Conservation (phyloP, 768 basidiomycete species). For the Suillus americanus region DNA sequence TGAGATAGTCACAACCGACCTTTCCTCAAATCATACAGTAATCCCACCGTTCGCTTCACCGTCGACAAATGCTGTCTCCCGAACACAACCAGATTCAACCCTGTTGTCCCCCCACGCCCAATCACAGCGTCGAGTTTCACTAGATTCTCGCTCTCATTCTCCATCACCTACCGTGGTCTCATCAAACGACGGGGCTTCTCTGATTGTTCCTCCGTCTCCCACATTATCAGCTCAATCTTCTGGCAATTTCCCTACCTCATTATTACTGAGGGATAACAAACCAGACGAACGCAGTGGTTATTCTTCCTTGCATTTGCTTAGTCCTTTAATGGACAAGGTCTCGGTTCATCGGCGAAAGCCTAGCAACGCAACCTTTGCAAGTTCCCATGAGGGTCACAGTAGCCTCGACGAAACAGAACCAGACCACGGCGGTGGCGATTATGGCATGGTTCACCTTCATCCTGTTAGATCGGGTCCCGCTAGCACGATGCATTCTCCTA, state of each 20-base stretch:
- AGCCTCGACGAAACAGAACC: constrained; percentile 48
- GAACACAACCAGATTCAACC: constrained; percentile 7
- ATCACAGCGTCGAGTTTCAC: constrained; percentile 20
- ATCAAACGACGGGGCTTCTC: constrained; percentile 43
- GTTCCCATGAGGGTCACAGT: constrained; percentile 37
- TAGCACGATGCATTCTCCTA: constrained; percentile 36
- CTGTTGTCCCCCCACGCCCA: constrained; percentile 23
- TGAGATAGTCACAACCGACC: constrained; percentile 36
- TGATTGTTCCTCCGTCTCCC: constrained; percentile 64
- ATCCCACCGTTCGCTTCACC: background rate
- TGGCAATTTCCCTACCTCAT: constrained; percentile 54
- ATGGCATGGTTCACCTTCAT: constrained; percentile 30
- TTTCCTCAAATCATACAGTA: constrained; percentile 31
- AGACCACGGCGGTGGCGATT: constrained; percentile 36
- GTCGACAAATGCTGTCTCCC: background rate
- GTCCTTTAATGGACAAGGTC: constrained; percentile 34
- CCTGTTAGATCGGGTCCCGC: constrained; percentile 36
- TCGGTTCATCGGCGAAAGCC: constrained; percentile 50
- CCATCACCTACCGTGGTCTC: constrained; percentile 33
- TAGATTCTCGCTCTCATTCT: constrained; percentile 32
- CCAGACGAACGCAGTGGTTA: constrained; percentile 58
- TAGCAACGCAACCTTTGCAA: constrained; percentile 56
- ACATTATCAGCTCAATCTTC: constrained; percentile 69
- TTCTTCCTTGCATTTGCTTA: constrained; percentile 51
- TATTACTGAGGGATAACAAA: constrained; percentile 65